A percentile compares a stretch with the other conserved stretches of the same genome.
These are phyloP conservation scores for Dactylellina cionopaga DNA, from an alignment of 2,329 filamentous ascomycete genomes.

Conservation along the genomic window DNA sequence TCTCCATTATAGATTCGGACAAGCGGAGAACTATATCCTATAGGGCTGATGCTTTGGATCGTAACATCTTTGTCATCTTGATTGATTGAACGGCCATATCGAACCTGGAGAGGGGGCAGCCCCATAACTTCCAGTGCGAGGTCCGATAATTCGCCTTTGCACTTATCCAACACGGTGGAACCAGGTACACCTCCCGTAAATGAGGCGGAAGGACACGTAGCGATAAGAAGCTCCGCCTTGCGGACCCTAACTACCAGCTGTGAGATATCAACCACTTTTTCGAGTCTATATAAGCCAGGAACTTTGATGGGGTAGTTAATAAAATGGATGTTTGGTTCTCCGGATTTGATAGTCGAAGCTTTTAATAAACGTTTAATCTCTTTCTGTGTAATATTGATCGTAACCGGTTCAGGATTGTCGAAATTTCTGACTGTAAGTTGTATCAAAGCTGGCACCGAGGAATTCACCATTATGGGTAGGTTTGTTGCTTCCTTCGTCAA, in stretches of 20 bases:
- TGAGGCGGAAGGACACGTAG: constrained; percentile 85
- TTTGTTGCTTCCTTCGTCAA: constrained; percentile 68
- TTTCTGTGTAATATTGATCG: constrained; percentile 76
- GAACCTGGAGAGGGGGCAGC: constrained; percentile 88
- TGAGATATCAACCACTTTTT: constrained; percentile 88
- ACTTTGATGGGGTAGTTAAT: constrained; percentile 82
- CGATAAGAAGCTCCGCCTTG: constrained; percentile 81
- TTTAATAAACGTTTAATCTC: constrained; percentile 80
- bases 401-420: constrained; percentile 81
- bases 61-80: constrained; percentile 83
- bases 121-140: constrained; percentile 84
- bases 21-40: constrained; percentile 82
- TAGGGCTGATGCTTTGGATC: constrained; percentile 92
- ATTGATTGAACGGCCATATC: constrained; percentile 89
- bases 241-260: constrained; percentile 88
- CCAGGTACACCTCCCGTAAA: constrained; percentile 66
- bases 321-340: constrained; percentile 69
- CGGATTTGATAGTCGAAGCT: constrained; percentile 70
- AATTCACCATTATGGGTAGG: constrained; percentile 91
- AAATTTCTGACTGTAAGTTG: constrained; percentile 89
- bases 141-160: constrained; percentile 87
- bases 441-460: constrained; percentile 86
- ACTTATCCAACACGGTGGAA: constrained; percentile 70
- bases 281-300: constrained; percentile 84
- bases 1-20: constrained; percentile 60